These are phyloP conservation scores for Marchantia polymorpha DNA, from an alignment of 225 moss, liverwort and hornwort genomes.

Conservation along the genomic window DNA sequence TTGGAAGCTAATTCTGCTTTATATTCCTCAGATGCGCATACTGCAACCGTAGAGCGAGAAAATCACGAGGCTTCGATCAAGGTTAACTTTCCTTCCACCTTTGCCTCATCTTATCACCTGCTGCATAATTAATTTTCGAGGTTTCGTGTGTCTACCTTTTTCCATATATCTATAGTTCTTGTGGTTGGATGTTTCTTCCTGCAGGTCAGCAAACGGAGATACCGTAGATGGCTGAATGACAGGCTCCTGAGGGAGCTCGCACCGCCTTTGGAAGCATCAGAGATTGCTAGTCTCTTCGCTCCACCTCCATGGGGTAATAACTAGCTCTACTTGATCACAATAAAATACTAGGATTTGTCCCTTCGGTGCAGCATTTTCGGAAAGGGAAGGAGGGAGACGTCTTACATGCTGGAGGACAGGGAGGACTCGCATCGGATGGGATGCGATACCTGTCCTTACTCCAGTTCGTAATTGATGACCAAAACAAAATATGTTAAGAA, in stretches of 20 bases:
- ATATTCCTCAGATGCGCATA: not conserved
- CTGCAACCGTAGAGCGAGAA: not conserved
- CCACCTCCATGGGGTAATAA: constrained; percentile 94
- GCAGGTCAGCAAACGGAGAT: constrained; percentile 75
- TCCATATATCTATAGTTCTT: not conserved
- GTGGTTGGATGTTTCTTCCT: constrained; percentile 4
- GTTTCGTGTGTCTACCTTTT: too few relatives aligned
- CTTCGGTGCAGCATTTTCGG: not conserved
- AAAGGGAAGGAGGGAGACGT: not conserved
- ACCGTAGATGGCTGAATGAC: constrained; percentile 87
- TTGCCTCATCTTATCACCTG: not conserved
- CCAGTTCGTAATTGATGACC: not conserved
- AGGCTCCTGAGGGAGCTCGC: constrained; percentile 80
- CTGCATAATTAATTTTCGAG: not conserved
- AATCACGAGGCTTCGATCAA: constrained; percentile 11
- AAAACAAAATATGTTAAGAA: too few relatives aligned
- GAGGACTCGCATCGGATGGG: not conserved
- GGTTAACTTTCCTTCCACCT: not conserved
- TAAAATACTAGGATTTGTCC: not conserved
- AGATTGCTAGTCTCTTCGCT: constrained; percentile 80
- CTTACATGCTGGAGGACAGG: not conserved
- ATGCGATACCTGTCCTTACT: not conserved
- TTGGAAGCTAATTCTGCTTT: not conserved
- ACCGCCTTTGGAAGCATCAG: constrained; percentile 71
- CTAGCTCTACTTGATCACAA: not conserved